Evolutionary conservation across 306 rosid genomes (phyloP), one percentile per base, ranked within the genome.

Genomic region (Castanea crenata): DNA sequence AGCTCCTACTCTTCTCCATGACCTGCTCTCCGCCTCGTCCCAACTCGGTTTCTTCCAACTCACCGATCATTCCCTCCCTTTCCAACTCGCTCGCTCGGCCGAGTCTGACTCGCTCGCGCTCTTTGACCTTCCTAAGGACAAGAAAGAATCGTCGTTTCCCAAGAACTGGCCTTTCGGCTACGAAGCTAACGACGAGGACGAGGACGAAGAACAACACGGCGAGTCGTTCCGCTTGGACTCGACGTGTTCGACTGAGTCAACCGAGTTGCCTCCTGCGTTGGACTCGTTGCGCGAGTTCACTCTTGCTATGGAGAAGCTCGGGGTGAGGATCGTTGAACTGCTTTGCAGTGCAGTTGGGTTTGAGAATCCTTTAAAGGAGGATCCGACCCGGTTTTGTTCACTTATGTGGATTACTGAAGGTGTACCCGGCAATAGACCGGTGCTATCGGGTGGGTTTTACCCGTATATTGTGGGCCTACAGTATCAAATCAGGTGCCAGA

Each of bases 151-250:
- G 3, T 44, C 13, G 6, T 81, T 87, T 69, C 89, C 94, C 3
- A 81, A 82, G 38, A 82, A 77, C 88, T 92, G 96, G 97, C 98
- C 98, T 25, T 62, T 91, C 3, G 98, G 97, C 12, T 92, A 87
- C 81, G 84, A 83, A 5, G 76, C 44, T n/a, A 88, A 34, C 6
- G 85, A 83, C 0, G 87, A 84, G 0, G 89, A 77, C 15, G 81
- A 80, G 0, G 79, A 88, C 5, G 87, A 76, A 21, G 57, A 27
- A 4, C 85, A 55, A 27, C 52, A 69, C 19, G 82, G 81, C 1
- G 96, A 94, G 84, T 94, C 97, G 51, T 88, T 94, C 67, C 85
- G 94, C 11, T 58, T 92, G 9, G 94, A 90, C 83, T 62, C 78
- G 32, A 57, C 79, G 63, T 83, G 89, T n/a, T 77, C 80, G 0